These are phyloP conservation scores for Ophiostoma angusticollis DNA, from an alignment of 2,329 filamentous ascomycete species.

Conservation along the genomic window DNA sequence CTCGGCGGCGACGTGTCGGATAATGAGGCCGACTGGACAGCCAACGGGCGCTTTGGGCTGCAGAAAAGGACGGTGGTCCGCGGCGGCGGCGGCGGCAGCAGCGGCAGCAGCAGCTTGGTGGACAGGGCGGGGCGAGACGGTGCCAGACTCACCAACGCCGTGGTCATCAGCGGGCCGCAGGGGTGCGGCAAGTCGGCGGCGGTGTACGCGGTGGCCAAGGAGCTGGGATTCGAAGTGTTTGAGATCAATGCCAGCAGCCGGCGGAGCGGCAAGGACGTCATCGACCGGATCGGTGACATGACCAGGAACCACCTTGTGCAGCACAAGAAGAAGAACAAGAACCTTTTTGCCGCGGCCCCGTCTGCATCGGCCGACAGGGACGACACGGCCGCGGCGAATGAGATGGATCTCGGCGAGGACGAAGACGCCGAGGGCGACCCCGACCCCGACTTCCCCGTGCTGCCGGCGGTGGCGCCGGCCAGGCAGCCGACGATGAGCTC, in stretches of 20 bases:
- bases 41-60: slow-evolving; percentile 24
- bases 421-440: slow-evolving; percentile 6
- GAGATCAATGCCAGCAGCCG: slow-evolving; percentile 81
- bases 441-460: slow-evolving; percentile 2
- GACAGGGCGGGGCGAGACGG: slow-evolving; percentile 24
- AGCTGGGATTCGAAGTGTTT: slow-evolving; percentile 86
- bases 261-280: slow-evolving; percentile 75
- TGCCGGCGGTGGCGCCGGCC: slow-evolving; percentile 23
- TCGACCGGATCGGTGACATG: slow-evolving; percentile 94
- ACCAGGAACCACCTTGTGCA: slow-evolving; percentile 83
- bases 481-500: slow-evolving; percentile 68
- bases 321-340: slow-evolving; percentile 27
- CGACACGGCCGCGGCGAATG: slow-evolving; percentile 25
- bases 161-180: slow-evolving; percentile 79
- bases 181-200: slow-evolving; percentile 91
- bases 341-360: too few relatives aligned
- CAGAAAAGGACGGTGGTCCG: slow-evolving; percentile 43
- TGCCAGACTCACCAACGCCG: slow-evolving; percentile 52
- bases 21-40: slow-evolving; percentile 36
- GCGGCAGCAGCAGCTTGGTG: slow-evolving; percentile 13
- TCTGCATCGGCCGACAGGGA: slow-evolving; percentile 5
- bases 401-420: slow-evolving; percentile 33
- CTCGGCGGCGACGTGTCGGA: slow-evolving; percentile 56
- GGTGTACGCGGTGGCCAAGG: slow-evolving; percentile 81
- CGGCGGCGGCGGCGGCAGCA: slow-evolving; percentile 27